Evolutionary conservation across 164 flowering plant genomes (phyloP).

Genomic region (Vitis rotundifolia): DNA sequence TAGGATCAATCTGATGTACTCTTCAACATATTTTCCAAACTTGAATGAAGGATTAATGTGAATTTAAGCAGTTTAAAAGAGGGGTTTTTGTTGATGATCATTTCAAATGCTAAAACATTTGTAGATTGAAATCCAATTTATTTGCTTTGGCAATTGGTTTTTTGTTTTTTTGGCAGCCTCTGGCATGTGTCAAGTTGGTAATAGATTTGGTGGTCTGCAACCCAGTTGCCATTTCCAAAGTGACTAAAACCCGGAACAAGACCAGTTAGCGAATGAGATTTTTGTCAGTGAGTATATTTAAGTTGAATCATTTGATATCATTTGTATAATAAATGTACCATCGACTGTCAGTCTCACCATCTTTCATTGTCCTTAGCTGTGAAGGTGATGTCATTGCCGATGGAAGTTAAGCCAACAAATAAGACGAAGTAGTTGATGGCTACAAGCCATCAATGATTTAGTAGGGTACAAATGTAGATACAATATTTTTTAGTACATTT

Average conservation of each 20-base stretch:
- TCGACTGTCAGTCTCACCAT: constrained; percentile 13
- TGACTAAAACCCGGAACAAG: no score
- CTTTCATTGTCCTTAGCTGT: constrained; percentile 30
- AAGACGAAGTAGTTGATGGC: constrained; percentile 27
- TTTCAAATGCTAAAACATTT: no score
- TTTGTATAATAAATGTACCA: not conserved
- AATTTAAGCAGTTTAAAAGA: no score
- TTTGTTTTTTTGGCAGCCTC: no score
- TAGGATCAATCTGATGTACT: no score
- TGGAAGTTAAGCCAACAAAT: constrained; percentile 25
- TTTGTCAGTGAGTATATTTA: not conserved
- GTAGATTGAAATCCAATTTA: no score
- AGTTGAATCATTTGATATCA: constrained; percentile 3
- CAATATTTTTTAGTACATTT: not conserved
- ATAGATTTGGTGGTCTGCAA: constrained; percentile 11
- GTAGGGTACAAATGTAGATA: constrained; percentile 7
- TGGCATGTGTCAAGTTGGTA: not conserved
- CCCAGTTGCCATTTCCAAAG: not conserved
- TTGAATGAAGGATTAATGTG: no score
- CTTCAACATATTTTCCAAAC: no score
- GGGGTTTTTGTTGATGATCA: no score
- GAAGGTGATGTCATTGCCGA: constrained; percentile 26
- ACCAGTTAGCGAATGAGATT: constrained; percentile 6
- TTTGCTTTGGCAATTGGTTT: no score
- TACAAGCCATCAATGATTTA: constrained; percentile 22